Evolutionary conservation across 192 early-diverging fungal genomes (phyloP).

Genomic region (Dissophora ornata): DNA sequence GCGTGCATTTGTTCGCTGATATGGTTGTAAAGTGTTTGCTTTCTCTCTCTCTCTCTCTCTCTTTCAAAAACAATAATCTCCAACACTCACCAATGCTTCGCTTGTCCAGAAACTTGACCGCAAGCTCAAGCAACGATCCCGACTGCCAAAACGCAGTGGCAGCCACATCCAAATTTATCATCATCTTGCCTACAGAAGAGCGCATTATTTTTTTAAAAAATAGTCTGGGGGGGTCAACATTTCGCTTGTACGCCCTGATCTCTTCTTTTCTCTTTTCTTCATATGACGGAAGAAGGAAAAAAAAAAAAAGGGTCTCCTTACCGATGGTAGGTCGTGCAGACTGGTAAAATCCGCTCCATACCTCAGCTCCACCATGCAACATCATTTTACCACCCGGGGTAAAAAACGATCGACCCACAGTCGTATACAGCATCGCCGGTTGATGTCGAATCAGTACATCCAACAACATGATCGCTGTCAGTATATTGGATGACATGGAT

Average conservation of each 20-base stretch:
- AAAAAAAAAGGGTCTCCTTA: conserved; percentile 2
- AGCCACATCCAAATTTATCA: conserved; percentile 76
- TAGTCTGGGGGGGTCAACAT: too few species aligned
- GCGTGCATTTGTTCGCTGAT: too few species aligned
- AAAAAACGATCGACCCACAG: conserved; percentile 91
- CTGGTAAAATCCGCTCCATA: conserved; percentile 93
- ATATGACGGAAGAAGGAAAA: too few species aligned
- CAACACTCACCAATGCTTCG: conserved; percentile 43
- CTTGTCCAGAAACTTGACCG: conserved; percentile 69
- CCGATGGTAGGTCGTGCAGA: conserved; percentile 80
- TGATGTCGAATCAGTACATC: conserved; percentile 89
- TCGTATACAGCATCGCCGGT: conserved; percentile 77
- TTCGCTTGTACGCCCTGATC: too few species aligned
- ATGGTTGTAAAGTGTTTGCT: too few species aligned
- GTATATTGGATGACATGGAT: conserved; percentile 51
- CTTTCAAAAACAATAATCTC: too few species aligned
- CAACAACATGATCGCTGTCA: conserved; percentile 70
- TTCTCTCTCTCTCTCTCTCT: too few species aligned
- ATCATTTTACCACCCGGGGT: conserved; percentile 67
- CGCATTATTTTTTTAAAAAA: too few species aligned
- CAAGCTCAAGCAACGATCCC: conserved; percentile 76
- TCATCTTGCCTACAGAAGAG: conserved; percentile 60
- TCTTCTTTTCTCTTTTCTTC: too few species aligned
- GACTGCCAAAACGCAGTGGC: conserved; percentile 74
- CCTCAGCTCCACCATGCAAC: conserved; percentile 77